Evolutionary conservation across 148 eudicot genomes (phyloP).

Genomic region (Diospyros kaki): DNA sequence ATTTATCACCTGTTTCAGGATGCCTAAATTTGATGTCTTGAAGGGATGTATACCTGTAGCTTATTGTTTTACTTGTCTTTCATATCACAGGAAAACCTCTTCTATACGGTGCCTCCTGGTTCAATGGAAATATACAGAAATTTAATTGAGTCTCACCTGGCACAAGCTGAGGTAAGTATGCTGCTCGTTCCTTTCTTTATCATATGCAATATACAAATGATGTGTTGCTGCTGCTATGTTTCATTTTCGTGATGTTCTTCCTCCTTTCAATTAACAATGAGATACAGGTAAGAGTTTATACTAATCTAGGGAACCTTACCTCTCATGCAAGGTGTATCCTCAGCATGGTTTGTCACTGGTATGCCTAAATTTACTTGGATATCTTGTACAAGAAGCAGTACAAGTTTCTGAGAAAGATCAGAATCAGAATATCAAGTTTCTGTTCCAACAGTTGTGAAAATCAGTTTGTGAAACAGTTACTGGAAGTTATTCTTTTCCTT

Average conservation of each 20-base stretch:
- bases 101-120: constrained; percentile 66
- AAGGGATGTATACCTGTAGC: background rate
- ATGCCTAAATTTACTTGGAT: background rate
- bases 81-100: constrained; percentile 64
- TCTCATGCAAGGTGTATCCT: background rate
- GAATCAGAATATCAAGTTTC: too few relatives aligned
- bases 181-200: background rate
- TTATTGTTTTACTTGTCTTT: constrained; percentile 1
- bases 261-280: background rate
- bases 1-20: constrained; percentile 1
- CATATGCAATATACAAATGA: background rate
- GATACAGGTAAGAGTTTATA: background rate
- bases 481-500: too few relatives aligned
- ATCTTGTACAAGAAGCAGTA: background rate
- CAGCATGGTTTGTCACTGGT: background rate
- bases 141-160: constrained; percentile 63
- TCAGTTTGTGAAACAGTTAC: too few relatives aligned
- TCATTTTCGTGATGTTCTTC: background rate
- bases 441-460: too few relatives aligned
- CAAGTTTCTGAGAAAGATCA: background rate
- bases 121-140: constrained; percentile 71
- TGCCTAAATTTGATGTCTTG: background rate
- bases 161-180: constrained; percentile 53
- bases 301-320: background rate
- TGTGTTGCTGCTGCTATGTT: background rate